Evolutionary conservation across 106 monocot genomes (phyloP), one percentile per base, ranked within the genome.

Genomic region (Dendrobium nobile): DNA sequence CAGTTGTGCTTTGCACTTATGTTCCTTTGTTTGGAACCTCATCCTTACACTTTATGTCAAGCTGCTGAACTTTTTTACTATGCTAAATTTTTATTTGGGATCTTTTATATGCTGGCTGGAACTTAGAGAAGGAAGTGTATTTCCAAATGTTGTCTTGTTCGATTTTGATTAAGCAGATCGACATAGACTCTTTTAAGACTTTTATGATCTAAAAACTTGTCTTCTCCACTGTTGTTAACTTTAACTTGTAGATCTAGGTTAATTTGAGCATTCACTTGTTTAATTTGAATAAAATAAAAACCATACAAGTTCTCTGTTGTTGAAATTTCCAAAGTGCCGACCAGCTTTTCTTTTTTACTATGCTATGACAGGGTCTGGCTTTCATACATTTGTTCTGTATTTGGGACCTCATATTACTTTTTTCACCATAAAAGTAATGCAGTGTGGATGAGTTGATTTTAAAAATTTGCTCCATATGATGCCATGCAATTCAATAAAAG

Each of bases 371-470:
- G 97, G 97, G 75, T 98, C 94, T 82, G 97, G 97, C 72, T 88
- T 98, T 86, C 97, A 98, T 85, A 98, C 97, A 19, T 98, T 98
- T 89, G 94, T 98, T 44, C 78, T 98, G 31, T 98, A 98, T 82
- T 81, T 98, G 74, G 94, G 97, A 11, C 97, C 97, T 1, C 97
- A 98, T 85, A 92, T 98, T 81, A 94, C 94, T 17, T 81, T 91
- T 37, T 98, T 98, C 79, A 94, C 97, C 55, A 91, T 92, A 77
- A 98, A 98, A 82, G 89, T 94, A 20, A 79, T 87, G 43, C 85
- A 92, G 24, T 94, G 97, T 80, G 94, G 97, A 31, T 88, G 92
- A 47, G 79, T 91, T 85, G 97, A 94, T 86, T 77, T 98, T 17
- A n/a, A n/a, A 98, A 98, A 83, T 74, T 72, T 80, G 97, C 97